These are phyloP conservation scores for Saprolegnia diclina DNA, from an alignment of 352 stramenopile species.

Conservation along the genomic window DNA sequence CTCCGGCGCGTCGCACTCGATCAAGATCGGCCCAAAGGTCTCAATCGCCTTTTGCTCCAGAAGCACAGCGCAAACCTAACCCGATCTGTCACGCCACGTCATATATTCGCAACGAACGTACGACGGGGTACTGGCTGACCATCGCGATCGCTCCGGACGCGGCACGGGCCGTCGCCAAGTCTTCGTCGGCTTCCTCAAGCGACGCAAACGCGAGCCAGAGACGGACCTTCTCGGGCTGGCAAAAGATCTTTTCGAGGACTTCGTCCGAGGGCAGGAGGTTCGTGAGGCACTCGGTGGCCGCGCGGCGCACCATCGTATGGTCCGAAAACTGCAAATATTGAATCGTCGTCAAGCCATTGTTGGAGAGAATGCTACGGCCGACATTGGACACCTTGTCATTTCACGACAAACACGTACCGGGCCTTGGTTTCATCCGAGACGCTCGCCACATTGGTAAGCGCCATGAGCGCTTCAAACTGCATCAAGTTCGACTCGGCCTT, in stretches of 20 bases:
- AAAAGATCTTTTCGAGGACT: constrained; percentile 91
- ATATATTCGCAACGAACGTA: constrained; percentile 49
- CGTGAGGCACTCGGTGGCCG: constrained; percentile 93
- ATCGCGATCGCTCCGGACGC: constrained; percentile 92
- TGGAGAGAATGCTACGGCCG: constrained; percentile 13
- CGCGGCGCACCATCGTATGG: constrained; percentile 94
- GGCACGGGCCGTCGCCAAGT: constrained; percentile 89
- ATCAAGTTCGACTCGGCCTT: constrained; percentile 80
- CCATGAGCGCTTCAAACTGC: constrained; percentile 93
- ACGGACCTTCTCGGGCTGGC: constrained; percentile 88
- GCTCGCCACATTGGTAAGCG: constrained; percentile 95
- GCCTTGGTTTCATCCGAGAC: constrained; percentile 93
- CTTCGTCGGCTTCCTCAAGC: constrained; percentile 86
- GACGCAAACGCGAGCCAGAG: constrained; percentile 92
- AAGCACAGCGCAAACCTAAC: constrained; percentile 31
- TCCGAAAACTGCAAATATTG: constrained; percentile 95
- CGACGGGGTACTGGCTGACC: constrained; percentile 74
- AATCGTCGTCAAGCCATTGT: constrained; percentile 59
- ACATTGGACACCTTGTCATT: background rate
- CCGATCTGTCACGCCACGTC: no score
- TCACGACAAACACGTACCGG: constrained; percentile 42
- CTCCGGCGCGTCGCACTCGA: constrained; percentile 49
- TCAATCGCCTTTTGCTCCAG: constrained; percentile 60
- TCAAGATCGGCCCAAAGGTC: constrained; percentile 51
- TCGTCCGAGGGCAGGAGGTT: constrained; percentile 94